A percentile compares a stretch with the other conserved stretches of the same genome.
phyloP scores from a whole-genome alignment of 2,329 filamentous ascomycete genomes.

The Daldinia sp. region DNA sequence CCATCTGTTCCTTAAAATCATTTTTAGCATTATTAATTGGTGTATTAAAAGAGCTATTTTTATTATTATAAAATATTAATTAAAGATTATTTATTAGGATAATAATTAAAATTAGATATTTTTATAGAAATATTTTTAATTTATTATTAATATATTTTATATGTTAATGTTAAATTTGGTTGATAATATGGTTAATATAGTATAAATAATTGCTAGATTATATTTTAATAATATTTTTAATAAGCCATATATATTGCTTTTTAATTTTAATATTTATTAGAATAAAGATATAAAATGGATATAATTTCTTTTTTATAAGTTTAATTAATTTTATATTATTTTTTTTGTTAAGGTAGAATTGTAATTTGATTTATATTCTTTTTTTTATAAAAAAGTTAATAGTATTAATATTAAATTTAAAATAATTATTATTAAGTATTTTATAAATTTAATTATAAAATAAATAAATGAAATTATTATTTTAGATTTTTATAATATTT shows the following conservation, averaged over 20 bases:
- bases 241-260: neutral
- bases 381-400: no score
- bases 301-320: neutral
- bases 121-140: neutral
- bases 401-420: neutral
- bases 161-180: neutral
- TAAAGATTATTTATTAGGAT: neutral
- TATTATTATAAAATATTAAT: neutral
- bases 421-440: neutral
- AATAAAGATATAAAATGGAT: neutral
- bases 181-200: neutral
- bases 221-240: neutral
- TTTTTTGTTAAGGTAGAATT: neutral
- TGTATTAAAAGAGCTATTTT: neutral
- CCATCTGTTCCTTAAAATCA: no score
- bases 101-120: neutral
- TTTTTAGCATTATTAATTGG: no score
- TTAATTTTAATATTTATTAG: neutral
- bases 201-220: neutral
- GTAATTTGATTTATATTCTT: neutral
- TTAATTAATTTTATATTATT: neutral
- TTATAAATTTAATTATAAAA: neutral
- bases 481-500: no score
- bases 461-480: constrained; percentile 3
- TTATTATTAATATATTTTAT: no score